Evolutionary conservation across 192 early-diverging fungal genomes (phyloP), one percentile per base, ranked within the genome.

Genomic region (Endogone sp.): DNA sequence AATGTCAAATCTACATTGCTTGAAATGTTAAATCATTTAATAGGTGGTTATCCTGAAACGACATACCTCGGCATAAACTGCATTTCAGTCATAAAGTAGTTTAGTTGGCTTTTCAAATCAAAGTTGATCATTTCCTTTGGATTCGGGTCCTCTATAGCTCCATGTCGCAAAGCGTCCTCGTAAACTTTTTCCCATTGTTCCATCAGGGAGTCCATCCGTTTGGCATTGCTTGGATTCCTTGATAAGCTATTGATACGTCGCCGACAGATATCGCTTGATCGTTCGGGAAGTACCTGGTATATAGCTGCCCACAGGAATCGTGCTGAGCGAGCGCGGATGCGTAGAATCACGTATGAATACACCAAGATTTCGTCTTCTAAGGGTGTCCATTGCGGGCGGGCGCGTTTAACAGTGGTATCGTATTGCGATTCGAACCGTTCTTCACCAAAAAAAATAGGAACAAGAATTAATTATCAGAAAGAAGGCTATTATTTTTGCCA

Each of bases 351-450:
- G 57, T 72, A 72, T 10, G 66, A 32, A 26, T 68, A 24, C 24
- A 72, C 16, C 54, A 72, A 23, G 8, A 72, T 13, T 44, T 72
- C 71, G 56, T 72, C 71, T 29, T 72, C 71, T 3, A 62, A 23
- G 44, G 28, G 22, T 49, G 13, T 54, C 71, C 71, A 72, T 2
- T 55, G n/a, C 3, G 71, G 71, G 25, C 71, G 65, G 30, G 30
- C 20, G 16, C 71, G 65, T 6, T 67, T 29, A 8, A 31, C 26
- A 22, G 23, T 22, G 9, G 27, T 44, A 24, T 72, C 71, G 65
- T 72, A 67, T 67, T 72, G 65, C n/a, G 71, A 67, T 28, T 68
- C 64, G 62, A 70, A 70, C 20, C 69, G 25, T 28, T 24, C 65
- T 54, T 67, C 71, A 27, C 65, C 64, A 61, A 44, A 22, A 25